phyloP scores from a whole-genome alignment of 2,329 filamentous ascomycete genomes.

The Clonostachys byssicola region DNA sequence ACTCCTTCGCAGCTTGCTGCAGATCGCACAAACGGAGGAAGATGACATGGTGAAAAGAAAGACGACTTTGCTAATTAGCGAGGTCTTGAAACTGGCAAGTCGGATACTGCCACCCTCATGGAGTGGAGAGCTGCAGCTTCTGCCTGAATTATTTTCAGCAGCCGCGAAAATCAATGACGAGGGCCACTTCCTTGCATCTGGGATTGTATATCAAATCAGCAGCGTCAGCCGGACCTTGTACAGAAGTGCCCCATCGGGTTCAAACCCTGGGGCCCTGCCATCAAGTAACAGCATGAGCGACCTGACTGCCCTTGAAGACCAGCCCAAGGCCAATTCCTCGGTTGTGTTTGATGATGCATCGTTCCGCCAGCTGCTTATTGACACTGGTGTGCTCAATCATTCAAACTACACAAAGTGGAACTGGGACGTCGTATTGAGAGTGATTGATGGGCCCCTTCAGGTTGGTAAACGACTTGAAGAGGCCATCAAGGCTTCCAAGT shows the following conservation, averaged over 20 bases:
- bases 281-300: conserved; percentile 41
- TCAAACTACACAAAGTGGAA: conserved; percentile 96
- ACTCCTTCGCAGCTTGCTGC: conserved; percentile 57
- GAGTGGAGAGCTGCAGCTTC: conserved; percentile 80
- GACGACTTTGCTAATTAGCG: conserved; percentile 84
- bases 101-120: conserved; percentile 77
- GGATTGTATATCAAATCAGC: conserved; percentile 96
- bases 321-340: conserved; percentile 44
- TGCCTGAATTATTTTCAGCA: conserved; percentile 79
- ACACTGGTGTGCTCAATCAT: conserved; percentile 82
- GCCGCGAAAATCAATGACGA: conserved; percentile 70
- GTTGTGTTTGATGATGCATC: conserved; percentile 54
- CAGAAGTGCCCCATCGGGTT: conserved; percentile 59
- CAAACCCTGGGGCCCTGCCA: conserved; percentile 28
- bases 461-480: conserved; percentile 92
- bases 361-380: conserved; percentile 62
- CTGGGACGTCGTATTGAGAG: conserved; percentile 86
- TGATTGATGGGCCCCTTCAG: conserved; percentile 88
- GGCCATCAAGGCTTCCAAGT: conserved; percentile 91
- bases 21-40: conserved; percentile 64
- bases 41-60: conserved; percentile 76
- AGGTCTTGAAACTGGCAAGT: conserved; percentile 85
- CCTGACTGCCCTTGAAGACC: conserved; percentile 49
- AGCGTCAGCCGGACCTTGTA: conserved; percentile 93
- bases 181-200: conserved; percentile 74